phyloP scores from a whole-genome alignment of 2,329 filamentous ascomycete genomes.

The Diplocarpon mali region DNA sequence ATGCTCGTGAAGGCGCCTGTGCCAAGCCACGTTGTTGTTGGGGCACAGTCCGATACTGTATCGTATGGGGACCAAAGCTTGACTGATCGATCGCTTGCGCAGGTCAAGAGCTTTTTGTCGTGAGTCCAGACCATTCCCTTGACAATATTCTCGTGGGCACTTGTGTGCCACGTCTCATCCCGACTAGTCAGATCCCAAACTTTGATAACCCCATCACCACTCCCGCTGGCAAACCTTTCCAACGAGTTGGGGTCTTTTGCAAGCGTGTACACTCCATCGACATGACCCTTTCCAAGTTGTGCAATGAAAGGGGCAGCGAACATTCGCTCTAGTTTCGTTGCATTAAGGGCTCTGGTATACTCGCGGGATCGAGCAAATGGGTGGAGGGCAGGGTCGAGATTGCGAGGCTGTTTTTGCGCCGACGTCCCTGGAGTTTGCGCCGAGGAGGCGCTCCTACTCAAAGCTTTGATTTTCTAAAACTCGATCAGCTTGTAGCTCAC shows the following conservation, averaged over 20 bases:
- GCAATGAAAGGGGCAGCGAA: conserved; percentile 76
- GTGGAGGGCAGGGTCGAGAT: conserved; percentile 62
- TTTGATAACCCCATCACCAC: conserved; percentile 88
- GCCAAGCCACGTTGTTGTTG: conserved; percentile 76
- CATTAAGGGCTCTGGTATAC: conserved; percentile 68
- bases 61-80: conserved; percentile 90
- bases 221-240: conserved; percentile 68
- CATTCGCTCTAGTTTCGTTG: conserved; percentile 88
- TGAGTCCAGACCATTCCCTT: conserved; percentile 85
- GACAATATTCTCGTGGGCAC: conserved; percentile 87
- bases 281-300: conserved; percentile 80
- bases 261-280: conserved; percentile 52
- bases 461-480: conserved; percentile 49
- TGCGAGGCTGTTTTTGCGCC: conserved; percentile 54
- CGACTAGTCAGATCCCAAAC: conserved; percentile 72
- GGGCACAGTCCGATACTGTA: conserved; percentile 54
- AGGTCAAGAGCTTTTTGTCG: conserved; percentile 76
- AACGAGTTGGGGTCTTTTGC: conserved; percentile 69
- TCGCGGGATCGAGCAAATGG: conserved; percentile 82
- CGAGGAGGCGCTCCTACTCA: conserved; percentile 52
- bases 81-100: conserved; percentile 73
- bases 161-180: conserved; percentile 64
- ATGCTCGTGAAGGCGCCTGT: conserved; percentile 71
- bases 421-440: conserved; percentile 57
- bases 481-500: background rate